phyloP scores from a whole-genome alignment of 1,139 yeast genomes.

The Pneumocystis wakefieldiae region DNA sequence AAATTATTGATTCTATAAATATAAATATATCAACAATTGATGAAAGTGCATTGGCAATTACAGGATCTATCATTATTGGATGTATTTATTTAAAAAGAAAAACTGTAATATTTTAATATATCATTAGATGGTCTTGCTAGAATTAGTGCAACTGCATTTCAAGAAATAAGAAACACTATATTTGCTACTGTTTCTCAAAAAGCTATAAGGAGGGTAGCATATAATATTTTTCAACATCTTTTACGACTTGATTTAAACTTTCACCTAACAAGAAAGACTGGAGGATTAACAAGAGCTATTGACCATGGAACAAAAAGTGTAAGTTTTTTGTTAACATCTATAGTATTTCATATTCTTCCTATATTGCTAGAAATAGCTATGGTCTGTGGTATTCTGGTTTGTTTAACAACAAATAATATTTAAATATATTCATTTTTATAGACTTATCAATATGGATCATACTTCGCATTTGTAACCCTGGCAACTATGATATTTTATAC shows the following conservation, averaged over 20 bases:
- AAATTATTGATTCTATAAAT: slow-evolving; percentile 83
- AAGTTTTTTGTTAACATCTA: slow-evolving; percentile 77
- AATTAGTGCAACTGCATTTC: slow-evolving; percentile 86
- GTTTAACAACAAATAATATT: neutral
- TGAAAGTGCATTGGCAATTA: slow-evolving; percentile 42
- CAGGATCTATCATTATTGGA: slow-evolving; percentile 65
- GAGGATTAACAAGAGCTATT: slow-evolving; percentile 89
- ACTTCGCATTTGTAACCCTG: slow-evolving; percentile 80
- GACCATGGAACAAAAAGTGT: slow-evolving; percentile 98
- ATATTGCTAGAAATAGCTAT: slow-evolving; percentile 79
- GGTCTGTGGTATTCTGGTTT: slow-evolving; percentile 71
- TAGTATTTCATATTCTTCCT: slow-evolving; percentile 94
- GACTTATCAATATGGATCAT: slow-evolving; percentile 77
- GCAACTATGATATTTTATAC: slow-evolving; percentile 80
- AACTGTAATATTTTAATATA: slow-evolving; percentile 18
- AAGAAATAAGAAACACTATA: slow-evolving; percentile 85
- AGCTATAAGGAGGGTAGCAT: slow-evolving; percentile 82
- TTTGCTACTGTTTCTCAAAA: slow-evolving; percentile 92
- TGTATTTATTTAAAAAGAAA: slow-evolving; percentile 2
- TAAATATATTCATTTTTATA: neutral
- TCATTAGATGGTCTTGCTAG: slow-evolving; percentile 62
- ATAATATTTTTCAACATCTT: slow-evolving; percentile 71
- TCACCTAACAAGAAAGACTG: slow-evolving; percentile 84
- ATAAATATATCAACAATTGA: slow-evolving; percentile 62
- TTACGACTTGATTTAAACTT: slow-evolving; percentile 75